These are phyloP conservation scores for Ogataea pini DNA, from an alignment of 805 yeast genomes.

Conservation along the genomic window DNA sequence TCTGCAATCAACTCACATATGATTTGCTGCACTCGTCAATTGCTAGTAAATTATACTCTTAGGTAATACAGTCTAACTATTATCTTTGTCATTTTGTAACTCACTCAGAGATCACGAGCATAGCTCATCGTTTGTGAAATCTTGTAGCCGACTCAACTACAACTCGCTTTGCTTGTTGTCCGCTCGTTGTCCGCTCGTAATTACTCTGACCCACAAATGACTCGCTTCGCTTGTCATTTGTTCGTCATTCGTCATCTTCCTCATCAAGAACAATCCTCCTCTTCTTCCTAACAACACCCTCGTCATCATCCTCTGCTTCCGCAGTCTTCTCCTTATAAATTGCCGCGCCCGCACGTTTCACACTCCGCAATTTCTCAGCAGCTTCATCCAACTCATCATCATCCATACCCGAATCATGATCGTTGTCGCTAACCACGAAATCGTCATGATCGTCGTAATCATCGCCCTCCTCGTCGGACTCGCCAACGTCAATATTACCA, in stretches of 20 bases:
- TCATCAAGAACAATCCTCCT: conserved; percentile 51
- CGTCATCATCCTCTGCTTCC: conserved; percentile 50
- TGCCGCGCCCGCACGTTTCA: conserved; percentile 57
- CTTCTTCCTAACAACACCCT: conserved; percentile 44
- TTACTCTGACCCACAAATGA: no score
- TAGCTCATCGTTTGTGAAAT: no score
- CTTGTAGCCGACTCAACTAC: no score
- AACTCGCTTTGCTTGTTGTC: no score
- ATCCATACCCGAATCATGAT: conserved; percentile 33
- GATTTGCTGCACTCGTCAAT: no score
- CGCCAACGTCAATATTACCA: conserved; percentile 42
- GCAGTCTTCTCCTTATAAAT: conserved; percentile 45
- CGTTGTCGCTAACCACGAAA: conserved; percentile 40
- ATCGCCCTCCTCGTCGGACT: conserved; percentile 37
- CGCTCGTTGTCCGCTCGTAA: no score
- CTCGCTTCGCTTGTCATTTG: no score
- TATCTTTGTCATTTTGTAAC: no score
- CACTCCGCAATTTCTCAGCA: conserved; percentile 56
- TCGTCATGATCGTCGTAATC: conserved; percentile 37
- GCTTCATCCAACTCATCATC: conserved; percentile 49
- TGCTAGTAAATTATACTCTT: no score
- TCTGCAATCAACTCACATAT: no score
- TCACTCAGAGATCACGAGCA: no score
- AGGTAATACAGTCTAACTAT: no score
- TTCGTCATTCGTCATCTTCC: conserved; percentile 44